Conservation (phyloP, 2,329 filamentous ascomycete genomes). For the Colletotrichum falcatum region DNA sequence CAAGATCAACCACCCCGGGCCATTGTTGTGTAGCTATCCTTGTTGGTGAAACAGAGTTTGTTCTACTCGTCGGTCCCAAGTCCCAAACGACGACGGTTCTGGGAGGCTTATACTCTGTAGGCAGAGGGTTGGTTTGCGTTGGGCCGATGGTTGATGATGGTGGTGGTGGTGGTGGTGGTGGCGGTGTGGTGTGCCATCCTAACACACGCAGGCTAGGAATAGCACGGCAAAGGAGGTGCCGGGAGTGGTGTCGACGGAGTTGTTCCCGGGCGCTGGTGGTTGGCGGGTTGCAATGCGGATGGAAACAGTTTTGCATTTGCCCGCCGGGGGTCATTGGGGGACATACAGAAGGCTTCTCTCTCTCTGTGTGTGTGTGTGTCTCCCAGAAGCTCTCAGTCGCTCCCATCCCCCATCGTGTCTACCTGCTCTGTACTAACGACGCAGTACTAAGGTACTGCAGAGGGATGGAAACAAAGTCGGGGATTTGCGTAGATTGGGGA, state of each 20-base stretch:
- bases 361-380: background rate
- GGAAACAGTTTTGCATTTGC: background rate
- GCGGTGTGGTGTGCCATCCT: background rate
- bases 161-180: no score
- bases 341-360: no score
- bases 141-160: background rate
- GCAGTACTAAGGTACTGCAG: no score
- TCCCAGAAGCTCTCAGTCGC: no score
- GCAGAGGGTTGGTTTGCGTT: background rate
- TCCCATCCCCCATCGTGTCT: no score
- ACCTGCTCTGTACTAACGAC: no score
- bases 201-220: constrained; percentile 30
- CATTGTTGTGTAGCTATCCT: background rate
- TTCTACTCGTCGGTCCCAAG: constrained; percentile 7
- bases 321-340: background rate
- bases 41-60: constrained; percentile 19
- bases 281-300: background rate
- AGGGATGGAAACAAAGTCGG: constrained; percentile 17
- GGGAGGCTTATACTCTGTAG: no score
- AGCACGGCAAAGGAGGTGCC: constrained; percentile 29
- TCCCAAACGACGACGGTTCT: constrained; percentile 8
- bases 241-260: constrained; percentile 12
- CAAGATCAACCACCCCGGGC: background rate
- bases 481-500: constrained; percentile 24
- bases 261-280: background rate